Base-by-base conservation (phyloP, 139 green algal genomes). In the Chlorella sorokiniana region DNA sequence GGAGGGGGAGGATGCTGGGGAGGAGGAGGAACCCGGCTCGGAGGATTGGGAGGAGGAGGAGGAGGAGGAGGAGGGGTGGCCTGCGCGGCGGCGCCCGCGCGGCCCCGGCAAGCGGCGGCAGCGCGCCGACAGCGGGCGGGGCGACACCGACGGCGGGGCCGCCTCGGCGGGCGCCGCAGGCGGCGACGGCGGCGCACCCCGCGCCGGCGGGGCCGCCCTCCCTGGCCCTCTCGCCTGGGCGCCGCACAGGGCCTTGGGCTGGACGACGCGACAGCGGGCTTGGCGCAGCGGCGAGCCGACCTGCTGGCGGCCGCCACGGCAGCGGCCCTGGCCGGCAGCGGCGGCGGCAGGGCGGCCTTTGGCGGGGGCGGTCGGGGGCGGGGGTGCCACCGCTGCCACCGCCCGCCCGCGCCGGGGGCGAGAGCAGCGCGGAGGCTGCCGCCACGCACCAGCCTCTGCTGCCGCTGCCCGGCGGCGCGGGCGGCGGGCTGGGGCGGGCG, bases 401-500 rank as follows among this genome's bases (percentile, higher is more conserved):
- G n/a, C n/a, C n/a, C n/a, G n/a, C n/a, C n/a, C n/a, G n/a, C n/a
- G n/a, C n/a, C n/a, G n/a, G n/a, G n/a, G n/a, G n/a, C 48, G 48
- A 59, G 16, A 59, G 48, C 48, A 16, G 48, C 14, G 48, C 14
- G 14, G 16, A 59, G 14, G 48, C 11, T 11, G 48, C 48, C 48
- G 16, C 48, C 48, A 59, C 48, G 48, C 48, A 59, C 16, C 48
- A 59, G 14, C 48, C 48, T 11, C 48, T 59, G 48, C 48, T 59
- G 48, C 48, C 48, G 48, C 16, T 59, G 14, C 48, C n/a, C 31
- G 44, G 29, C 44, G 29, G 25, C 41, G 56, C 8, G 41, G 63
- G 44, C 70, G 70, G 70, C 70, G 63, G 44, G 70, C 63, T 31
- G 44, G 63, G 70, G 44, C 63, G 70, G 70, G 63, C 44, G 44